These are phyloP conservation scores for Collybia nuda DNA, from an alignment of 768 basidiomycete species.

Conservation along the genomic window DNA sequence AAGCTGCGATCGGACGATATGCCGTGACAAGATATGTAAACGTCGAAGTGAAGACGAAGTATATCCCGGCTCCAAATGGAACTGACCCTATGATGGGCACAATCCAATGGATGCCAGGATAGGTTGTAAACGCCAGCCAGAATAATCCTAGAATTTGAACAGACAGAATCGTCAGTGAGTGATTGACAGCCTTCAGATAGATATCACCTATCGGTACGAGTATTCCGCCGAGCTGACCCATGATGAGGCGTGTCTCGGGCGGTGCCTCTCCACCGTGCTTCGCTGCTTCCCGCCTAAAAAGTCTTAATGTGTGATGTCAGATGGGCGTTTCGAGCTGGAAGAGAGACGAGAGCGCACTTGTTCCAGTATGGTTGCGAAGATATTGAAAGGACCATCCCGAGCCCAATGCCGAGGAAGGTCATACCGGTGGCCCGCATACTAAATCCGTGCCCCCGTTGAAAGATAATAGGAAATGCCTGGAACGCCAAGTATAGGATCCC, in stretches of 20 bases:
- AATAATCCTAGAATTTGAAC: constrained; percentile 41
- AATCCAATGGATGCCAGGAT: constrained; percentile 57
- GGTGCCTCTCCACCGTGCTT: constrained; percentile 49
- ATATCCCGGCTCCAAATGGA: constrained; percentile 64
- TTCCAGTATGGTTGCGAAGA: constrained; percentile 55
- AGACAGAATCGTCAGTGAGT: constrained; percentile 23
- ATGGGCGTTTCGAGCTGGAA: neutral
- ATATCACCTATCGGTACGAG: constrained; percentile 58
- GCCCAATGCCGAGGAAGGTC: constrained; percentile 59
- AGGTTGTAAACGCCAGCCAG: constrained; percentile 61
- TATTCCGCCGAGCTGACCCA: constrained; percentile 69
- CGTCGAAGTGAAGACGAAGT: constrained; percentile 68
- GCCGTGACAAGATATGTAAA: constrained; percentile 74
- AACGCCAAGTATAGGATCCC: constrained; percentile 66
- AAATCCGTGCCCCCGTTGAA: constrained; percentile 46
- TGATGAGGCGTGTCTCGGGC: constrained; percentile 63
- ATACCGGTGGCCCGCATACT: constrained; percentile 51
- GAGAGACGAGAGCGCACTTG: constrained; percentile 36
- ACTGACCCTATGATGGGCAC: constrained; percentile 62
- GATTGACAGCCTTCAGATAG: constrained; percentile 41
- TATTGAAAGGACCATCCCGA: constrained; percentile 54
- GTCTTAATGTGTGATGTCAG: constrained; percentile 23
- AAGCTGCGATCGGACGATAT: constrained; percentile 65
- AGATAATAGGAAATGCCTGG: constrained; percentile 58
- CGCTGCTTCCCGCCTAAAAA: constrained; percentile 32